Evolutionary conservation across 2,329 filamentous ascomycete species (phyloP), one percentile per base, ranked within the genome.

Genomic region (Botryosphaeria dothidea): DNA sequence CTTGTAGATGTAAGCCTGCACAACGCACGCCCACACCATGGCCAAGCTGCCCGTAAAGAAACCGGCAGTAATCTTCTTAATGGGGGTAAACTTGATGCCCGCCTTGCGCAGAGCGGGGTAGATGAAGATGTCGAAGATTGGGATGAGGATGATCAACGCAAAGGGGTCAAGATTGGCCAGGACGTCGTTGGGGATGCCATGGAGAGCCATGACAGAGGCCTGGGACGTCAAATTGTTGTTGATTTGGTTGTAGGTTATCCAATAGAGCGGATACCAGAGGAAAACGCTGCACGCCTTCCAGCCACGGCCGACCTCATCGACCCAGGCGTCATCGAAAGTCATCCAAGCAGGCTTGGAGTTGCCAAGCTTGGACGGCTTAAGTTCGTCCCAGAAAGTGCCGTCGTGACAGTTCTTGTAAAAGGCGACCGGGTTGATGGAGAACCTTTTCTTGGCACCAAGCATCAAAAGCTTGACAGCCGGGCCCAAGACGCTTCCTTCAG

Each of bases 301-400:
- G 67, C 90, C 90, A 77, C 90, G 88, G 61, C 83, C 83, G 56
- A 93, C 87, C 73, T 93, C 90, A 64, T 92, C 90, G n/a, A 93
- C 90, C 90, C 90, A 93, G 67, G 87, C 86, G 69, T 93, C 91
- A 67, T 93, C 90, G 70, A 92, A 93, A 0, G 86, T 91, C 88
- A 92, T 92, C 90, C 90, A 92, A 0, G 68, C 61, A 0, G 90
- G 90, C 64, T 86, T 86, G 68, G 83, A 74, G 0, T 76, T 75
- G 5, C 84, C 79, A 5, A 91, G 80, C 43, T 80, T 80, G 69
- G 87, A 90, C 3, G 90, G 90, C 78, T 90, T 90, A 65, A 85
- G 84, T 1, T 78, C 71, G n/a, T 90, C 83, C 86, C 89, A 92
- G 77, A 90, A 82, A 13, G 79, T 82, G 17, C 81, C 81, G 54